A percentile compares a stretch with the other conserved stretches of the same genome.
phyloP scores from a whole-genome alignment of 1,284 basidiomycete genomes.

The Cutaneotrichosporon cutaneum region DNA sequence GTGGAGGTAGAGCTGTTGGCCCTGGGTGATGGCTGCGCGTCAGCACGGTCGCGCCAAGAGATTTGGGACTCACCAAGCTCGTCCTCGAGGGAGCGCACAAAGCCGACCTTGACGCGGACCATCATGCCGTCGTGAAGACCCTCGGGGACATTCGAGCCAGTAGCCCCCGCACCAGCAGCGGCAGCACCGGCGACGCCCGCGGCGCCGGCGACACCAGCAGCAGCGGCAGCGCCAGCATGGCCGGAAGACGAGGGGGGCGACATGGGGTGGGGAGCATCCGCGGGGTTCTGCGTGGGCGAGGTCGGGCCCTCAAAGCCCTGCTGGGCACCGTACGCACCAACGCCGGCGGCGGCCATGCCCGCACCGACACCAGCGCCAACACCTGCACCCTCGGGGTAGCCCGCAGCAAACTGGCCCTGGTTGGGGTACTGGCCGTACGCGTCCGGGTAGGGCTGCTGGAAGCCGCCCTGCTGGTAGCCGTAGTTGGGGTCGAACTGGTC shows the following conservation, averaged over 20 bases:
- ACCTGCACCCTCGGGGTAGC: slow-evolving; percentile 5
- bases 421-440: slow-evolving; percentile 15
- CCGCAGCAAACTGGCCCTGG: slow-evolving; percentile 1
- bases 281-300: neutral
- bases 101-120: slow-evolving; percentile 50
- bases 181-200: slow-evolving; percentile 11
- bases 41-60: neutral
- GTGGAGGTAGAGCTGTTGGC: slow-evolving; percentile 51
- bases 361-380: slow-evolving; percentile 19
- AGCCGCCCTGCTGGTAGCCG: slow-evolving; percentile 15
- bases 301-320: neutral
- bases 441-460: slow-evolving; percentile 23
- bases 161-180: slow-evolving; percentile 14
- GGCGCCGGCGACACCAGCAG: slow-evolving; percentile 10
- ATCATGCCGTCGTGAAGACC: slow-evolving; percentile 43
- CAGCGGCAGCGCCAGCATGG: slow-evolving; percentile 10
- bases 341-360: slow-evolving; percentile 21
- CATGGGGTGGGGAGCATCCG: neutral
- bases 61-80: slow-evolving; percentile 46
- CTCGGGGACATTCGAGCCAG: slow-evolving; percentile 12
- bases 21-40: slow-evolving; percentile 45
- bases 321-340: slow-evolving; percentile 16
- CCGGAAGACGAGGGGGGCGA: slow-evolving; percentile 2
- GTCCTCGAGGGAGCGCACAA: slow-evolving; percentile 50
- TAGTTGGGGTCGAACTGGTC: slow-evolving; percentile 26